Conservation (phyloP, 2,329 filamentous ascomycete genomes). For the Tolypocladium ovalisporum region DNA sequence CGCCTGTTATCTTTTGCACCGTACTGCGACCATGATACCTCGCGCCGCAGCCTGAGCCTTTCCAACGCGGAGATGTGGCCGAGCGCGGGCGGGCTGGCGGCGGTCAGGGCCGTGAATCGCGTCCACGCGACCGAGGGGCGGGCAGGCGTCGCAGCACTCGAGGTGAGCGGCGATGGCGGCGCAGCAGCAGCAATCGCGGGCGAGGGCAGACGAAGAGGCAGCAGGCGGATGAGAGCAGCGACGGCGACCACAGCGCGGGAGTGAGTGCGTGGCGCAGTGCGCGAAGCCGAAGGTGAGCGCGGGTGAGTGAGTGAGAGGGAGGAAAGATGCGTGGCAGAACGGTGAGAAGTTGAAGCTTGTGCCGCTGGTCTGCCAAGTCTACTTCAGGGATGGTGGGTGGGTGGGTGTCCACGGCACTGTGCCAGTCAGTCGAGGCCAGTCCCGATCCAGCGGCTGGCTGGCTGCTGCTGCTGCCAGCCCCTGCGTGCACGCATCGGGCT, state of each 20-base stretch:
- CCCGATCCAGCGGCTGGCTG: background rate
- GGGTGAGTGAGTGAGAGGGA: conserved; percentile 3
- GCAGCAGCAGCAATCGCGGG: background rate
- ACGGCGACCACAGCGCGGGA: conserved; percentile 8
- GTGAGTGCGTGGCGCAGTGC: conserved; percentile 6
- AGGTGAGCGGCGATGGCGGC: background rate
- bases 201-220: background rate
- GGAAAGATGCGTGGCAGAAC: conserved; percentile 9
- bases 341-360: conserved; percentile 15
- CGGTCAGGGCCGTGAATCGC: conserved; percentile 8
- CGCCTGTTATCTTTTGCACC: conserved; percentile 40
- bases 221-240: conserved; percentile 4
- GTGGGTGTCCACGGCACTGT: conserved; percentile 1
- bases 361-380: background rate
- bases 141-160: background rate
- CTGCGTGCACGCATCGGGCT: background rate
- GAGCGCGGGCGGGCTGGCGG: conserved; percentile 2
- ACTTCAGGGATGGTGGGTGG: background rate
- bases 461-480: background rate
- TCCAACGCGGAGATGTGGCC: conserved; percentile 9
- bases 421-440: background rate
- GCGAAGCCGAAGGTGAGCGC: conserved; percentile 5
- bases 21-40: conserved; percentile 47
- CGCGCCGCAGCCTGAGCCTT: conserved; percentile 16
- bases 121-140: conserved; percentile 28